Base-by-base conservation (phyloP, 2,329 filamentous ascomycete species). In the Alternaria conjuncta region DNA sequence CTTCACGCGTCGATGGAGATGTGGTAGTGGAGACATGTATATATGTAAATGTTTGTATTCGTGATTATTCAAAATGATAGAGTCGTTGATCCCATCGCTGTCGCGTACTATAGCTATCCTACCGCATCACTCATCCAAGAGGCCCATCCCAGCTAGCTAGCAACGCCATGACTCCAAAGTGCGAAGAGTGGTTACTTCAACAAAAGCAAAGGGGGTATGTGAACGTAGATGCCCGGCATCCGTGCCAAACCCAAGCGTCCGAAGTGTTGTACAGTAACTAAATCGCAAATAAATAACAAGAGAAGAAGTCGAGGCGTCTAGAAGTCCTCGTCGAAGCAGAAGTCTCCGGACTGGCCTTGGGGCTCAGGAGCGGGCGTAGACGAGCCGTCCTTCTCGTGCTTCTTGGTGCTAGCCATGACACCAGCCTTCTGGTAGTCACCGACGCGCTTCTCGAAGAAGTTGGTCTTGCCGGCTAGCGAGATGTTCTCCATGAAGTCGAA, bases 401-500 rank as follows among this genome's bases (percentile, higher is more conserved):
- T 91, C 86, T 94, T 94, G 74, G 90, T 92, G 84, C 92, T 94
- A 77, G 91, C 91, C 93, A 99, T 97, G 82, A 99, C 95, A 86
- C 96, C 96, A 41, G 96, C 94, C 88, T 99, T 99, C 85, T 99
- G 96, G 89, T 99, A 99, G 79, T 99, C 96, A 81, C 91, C 96
- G 61, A 99, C 96, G 75, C 96, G 93, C 92, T 99, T 99, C 91
- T 99, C 96, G 82, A 99, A 99, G 89, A 99, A 99, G 90, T 99
- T 99, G 81, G 96, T 99, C 92, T 99, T 99, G 83, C 96, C 96
- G 56, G 94, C 93, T 11, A 99, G 88, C 21, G 96, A 98, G 83
- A 99, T 99, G 85, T 97, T 97, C 88, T 99, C 96, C 96, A 99
- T 99, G 84, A 99, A 99, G 87, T 99, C 96, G 81, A 99, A 99